Percentiles rank a stretch among this genome's conserved stretches.
phyloP scores from a whole-genome alignment of 179 eudicot species.

The Vitellaria paradoxa region DNA sequence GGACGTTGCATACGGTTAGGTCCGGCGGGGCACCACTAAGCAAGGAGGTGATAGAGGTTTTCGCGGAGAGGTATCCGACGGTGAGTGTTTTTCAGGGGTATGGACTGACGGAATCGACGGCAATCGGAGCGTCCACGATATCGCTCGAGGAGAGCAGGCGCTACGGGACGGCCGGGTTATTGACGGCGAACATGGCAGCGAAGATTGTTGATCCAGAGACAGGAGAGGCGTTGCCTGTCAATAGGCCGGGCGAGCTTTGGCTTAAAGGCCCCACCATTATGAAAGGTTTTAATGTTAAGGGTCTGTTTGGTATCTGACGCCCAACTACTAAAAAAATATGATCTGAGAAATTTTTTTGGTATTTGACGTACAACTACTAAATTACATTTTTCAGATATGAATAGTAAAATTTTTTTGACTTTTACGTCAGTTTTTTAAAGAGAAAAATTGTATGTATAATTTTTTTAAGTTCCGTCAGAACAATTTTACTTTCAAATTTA shows the following conservation, averaged over 20 bases:
- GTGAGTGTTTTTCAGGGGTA: conserved; percentile 78
- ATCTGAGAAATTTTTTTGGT: no score
- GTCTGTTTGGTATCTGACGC: no score
- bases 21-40: conserved; percentile 90
- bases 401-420: no score
- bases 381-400: no score
- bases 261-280: conserved; percentile 78
- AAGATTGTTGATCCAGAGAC: conserved; percentile 82
- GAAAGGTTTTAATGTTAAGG: conserved; percentile 57
- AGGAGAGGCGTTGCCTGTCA: conserved; percentile 49
- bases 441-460: no score
- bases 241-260: conserved; percentile 90
- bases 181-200: conserved; percentile 75
- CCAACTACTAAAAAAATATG: no score
- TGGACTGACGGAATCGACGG: conserved; percentile 86
- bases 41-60: conserved; percentile 82
- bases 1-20: conserved; percentile 44
- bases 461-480: no score
- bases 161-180: conserved; percentile 87
- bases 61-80: conserved; percentile 58
- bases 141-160: conserved; percentile 70
- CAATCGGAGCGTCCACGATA: conserved; percentile 75
- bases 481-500: no score
- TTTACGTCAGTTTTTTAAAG: no score
- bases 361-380: no score